phyloP scores from a whole-genome alignment of 2,329 filamentous ascomycete genomes.

The Monosporascus ibericus region DNA sequence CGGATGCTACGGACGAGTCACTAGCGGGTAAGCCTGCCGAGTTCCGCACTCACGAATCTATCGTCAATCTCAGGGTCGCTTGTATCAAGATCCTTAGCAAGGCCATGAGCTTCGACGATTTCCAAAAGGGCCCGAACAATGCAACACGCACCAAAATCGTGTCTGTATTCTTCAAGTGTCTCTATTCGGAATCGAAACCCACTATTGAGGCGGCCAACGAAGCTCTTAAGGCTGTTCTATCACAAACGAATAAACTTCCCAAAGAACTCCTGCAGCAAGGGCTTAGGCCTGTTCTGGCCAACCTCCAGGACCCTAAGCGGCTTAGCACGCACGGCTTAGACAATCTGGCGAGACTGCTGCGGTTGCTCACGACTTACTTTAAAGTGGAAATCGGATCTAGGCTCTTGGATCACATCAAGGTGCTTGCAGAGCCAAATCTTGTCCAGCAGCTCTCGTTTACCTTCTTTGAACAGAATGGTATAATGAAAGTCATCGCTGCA shows the following conservation, averaged over 20 bases:
- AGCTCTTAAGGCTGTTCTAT: constrained; percentile 79
- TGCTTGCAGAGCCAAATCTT: constrained; percentile 72
- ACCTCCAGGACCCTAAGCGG: constrained; percentile 87
- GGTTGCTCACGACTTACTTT: constrained; percentile 94
- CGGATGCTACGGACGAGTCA: constrained; percentile 90
- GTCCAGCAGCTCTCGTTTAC: constrained; percentile 91
- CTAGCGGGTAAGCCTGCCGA: constrained; percentile 89
- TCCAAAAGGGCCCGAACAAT: constrained; percentile 68
- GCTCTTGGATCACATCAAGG: constrained; percentile 88
- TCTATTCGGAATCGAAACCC: constrained; percentile 87
- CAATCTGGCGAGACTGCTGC: constrained; percentile 81
- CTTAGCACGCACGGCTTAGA: constrained; percentile 85
- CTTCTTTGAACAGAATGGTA: constrained; percentile 83
- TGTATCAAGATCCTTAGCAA: constrained; percentile 91
- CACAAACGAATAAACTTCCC: constrained; percentile 83
- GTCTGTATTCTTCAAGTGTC: constrained; percentile 92
- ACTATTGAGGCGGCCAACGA: constrained; percentile 93
- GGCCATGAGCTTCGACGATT: constrained; percentile 89
- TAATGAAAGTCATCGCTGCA: constrained; percentile 91
- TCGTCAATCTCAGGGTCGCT: constrained; percentile 84
- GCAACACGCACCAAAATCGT: constrained; percentile 68
- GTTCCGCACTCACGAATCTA: constrained; percentile 91
- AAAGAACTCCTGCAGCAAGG: constrained; percentile 95
- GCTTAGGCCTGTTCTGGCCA: constrained; percentile 89
- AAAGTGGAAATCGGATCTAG: constrained; percentile 95